Conservation (phyloP, 495 filamentous ascomycete species). For the Friedmanniomyces endolithicus region DNA sequence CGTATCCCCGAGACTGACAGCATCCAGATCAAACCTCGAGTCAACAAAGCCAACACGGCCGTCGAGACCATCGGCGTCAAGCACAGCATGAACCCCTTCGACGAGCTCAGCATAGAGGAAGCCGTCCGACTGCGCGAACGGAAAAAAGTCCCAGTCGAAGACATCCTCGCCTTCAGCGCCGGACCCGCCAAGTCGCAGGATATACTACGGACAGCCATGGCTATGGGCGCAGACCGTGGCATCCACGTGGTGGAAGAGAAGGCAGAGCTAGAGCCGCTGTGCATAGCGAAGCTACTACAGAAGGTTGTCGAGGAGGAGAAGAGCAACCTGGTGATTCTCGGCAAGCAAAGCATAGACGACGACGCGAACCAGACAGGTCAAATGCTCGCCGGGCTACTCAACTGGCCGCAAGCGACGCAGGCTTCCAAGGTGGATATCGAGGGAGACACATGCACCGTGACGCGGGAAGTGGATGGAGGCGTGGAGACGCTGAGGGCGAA, state of each 20-base stretch:
- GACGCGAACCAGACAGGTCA: constrained; percentile 93
- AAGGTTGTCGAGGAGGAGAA: constrained; percentile 67
- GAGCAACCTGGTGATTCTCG: constrained; percentile 80
- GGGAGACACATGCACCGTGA: constrained; percentile 52
- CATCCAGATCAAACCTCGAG: constrained; percentile 81
- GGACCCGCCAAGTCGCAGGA: constrained; percentile 80
- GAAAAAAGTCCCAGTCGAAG: constrained; percentile 49
- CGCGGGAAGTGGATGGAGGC: constrained; percentile 88
- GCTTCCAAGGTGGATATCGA: constrained; percentile 68
- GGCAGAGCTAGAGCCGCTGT: constrained; percentile 67
- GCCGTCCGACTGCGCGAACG: constrained; percentile 84
- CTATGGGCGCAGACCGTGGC: constrained; percentile 88
- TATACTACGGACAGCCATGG: constrained; percentile 88
- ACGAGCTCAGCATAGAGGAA: constrained; percentile 95
- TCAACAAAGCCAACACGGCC: constrained; percentile 90
- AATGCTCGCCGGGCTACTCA: constrained; percentile 88
- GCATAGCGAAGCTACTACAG: constrained; percentile 76
- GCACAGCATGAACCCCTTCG: constrained; percentile 97
- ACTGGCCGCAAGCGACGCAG: constrained; percentile 90
- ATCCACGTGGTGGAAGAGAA: constrained; percentile 72
- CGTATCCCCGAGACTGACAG: background rate
- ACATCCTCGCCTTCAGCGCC: constrained; percentile 80
- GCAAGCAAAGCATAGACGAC: constrained; percentile 96
- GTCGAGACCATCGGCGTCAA: constrained; percentile 87
- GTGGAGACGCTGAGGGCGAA: constrained; percentile 74